A percentile compares a stretch with the other conserved stretches of the same genome.
phyloP scores from a whole-genome alignment of 176 grass and related monocot species.

The Zoysia japonica region DNA sequence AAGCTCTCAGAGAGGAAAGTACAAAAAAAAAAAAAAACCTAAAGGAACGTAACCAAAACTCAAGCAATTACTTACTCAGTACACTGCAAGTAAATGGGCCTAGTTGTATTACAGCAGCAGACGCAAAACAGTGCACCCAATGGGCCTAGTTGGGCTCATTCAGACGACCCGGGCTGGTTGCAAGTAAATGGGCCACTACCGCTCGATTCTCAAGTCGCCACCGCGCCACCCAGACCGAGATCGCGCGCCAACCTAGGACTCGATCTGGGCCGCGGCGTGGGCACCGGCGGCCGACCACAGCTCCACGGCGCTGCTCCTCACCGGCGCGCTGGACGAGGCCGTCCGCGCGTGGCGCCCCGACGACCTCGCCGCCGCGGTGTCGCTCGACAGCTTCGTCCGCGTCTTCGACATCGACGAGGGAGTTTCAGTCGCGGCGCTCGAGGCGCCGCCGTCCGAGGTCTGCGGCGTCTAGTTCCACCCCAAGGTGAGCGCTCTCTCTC shows the following conservation, averaged over 20 bases:
- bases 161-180: no score
- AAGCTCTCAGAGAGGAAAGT: no score
- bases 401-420: constrained; percentile 79
- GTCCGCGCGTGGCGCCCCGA: constrained; percentile 71
- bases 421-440: constrained; percentile 68
- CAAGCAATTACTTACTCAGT: no score
- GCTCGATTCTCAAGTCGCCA: constrained; percentile 50
- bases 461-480: constrained; percentile 95
- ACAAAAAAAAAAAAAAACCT: no score
- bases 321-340: constrained; percentile 81
- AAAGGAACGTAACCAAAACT: no score
- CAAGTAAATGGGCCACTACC: no score
- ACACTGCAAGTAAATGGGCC: no score
- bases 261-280: constrained; percentile 87
- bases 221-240: constrained; percentile 49
- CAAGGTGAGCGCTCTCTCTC: constrained; percentile 47
- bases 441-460: constrained; percentile 78
- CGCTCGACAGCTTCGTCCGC: constrained; percentile 72
- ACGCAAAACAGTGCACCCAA: no score
- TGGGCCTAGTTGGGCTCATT: no score
- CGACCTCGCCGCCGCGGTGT: constrained; percentile 75
- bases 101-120: no score
- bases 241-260: constrained; percentile 48
- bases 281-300: constrained; percentile 56
- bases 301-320: constrained; percentile 68